Evolutionary conservation across 805 yeast genomes (phyloP).

Genomic region (Lipomyces sp.): DNA sequence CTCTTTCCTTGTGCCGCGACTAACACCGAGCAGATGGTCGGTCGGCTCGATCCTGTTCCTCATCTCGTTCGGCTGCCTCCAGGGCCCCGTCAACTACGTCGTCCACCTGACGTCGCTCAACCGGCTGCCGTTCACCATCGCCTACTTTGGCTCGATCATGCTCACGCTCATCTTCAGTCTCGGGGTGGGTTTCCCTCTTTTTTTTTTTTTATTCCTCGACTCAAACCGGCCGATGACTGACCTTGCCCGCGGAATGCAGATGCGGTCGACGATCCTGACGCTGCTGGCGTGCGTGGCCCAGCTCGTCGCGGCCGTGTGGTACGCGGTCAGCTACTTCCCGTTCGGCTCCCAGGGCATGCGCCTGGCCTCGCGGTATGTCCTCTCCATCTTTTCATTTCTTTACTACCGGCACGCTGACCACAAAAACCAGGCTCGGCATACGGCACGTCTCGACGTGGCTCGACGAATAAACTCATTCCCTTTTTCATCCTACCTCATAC

Average conservation of each 20-base stretch:
- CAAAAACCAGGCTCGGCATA: no score
- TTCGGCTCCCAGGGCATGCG: slow-evolving; percentile 53
- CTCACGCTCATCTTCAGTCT: slow-evolving; percentile 77
- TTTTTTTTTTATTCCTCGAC: neutral
- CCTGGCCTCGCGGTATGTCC: slow-evolving; percentile 29
- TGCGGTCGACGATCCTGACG: slow-evolving; percentile 72
- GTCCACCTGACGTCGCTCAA: slow-evolving; percentile 70
- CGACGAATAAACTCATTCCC: no score
- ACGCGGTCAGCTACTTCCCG: slow-evolving; percentile 90
- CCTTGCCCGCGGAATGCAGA: no score
- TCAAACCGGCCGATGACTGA: neutral
- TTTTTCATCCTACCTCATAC: no score
- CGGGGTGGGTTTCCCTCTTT: slow-evolving; percentile 34
- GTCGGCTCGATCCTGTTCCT: slow-evolving; percentile 86
- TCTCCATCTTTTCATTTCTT: neutral
- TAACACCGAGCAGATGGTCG: slow-evolving; percentile 81
- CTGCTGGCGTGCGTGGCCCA: slow-evolving; percentile 72
- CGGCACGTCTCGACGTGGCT: no score
- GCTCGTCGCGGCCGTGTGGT: slow-evolving; percentile 81
- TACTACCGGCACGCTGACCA: no score
- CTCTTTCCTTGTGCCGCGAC: neutral
- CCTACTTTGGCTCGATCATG: slow-evolving; percentile 77
- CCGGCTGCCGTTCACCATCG: slow-evolving; percentile 72
- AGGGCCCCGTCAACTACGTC: slow-evolving; percentile 83
- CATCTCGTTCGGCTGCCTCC: slow-evolving; percentile 82